phyloP scores from a whole-genome alignment of 495 filamentous ascomycete genomes.

The Penicillium verhagenii region DNA sequence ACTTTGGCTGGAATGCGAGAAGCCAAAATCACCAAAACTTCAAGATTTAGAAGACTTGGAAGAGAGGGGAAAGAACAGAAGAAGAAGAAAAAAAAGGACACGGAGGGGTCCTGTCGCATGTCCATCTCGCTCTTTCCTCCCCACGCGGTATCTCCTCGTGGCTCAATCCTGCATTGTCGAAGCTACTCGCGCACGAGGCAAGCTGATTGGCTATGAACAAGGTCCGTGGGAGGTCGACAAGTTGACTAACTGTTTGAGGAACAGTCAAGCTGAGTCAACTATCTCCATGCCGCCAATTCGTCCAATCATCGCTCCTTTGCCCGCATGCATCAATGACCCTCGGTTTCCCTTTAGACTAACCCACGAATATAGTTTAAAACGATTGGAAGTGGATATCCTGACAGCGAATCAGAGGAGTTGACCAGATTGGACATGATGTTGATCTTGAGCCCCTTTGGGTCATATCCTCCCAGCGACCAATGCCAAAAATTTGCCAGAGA shows the following conservation, averaged over 20 bases:
- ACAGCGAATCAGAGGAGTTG: too few species aligned
- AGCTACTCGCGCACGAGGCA: constrained; percentile 1
- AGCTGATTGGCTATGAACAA: not conserved
- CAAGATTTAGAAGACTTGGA: too few species aligned
- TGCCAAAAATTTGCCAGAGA: too few species aligned
- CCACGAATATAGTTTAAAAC: too few species aligned
- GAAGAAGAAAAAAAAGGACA: not conserved
- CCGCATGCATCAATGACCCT: not conserved
- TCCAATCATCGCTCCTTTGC: not conserved
- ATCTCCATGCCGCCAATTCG: not conserved
- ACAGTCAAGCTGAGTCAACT: not conserved
- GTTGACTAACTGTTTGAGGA: not conserved
- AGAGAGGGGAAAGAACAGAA: not conserved
- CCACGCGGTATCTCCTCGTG: not conserved
- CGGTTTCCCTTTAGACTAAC: not conserved
- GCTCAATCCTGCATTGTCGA: not conserved
- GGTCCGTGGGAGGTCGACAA: not conserved
- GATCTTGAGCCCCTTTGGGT: too few species aligned
- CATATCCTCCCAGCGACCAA: too few species aligned
- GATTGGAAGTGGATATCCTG: too few species aligned
- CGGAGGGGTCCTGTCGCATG: not conserved
- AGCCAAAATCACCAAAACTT: not conserved
- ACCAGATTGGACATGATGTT: too few species aligned
- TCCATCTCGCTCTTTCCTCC: not conserved
- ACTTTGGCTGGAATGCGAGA: not conserved